Evolutionary conservation across 78 protist genomes (phyloP).

Genomic region (Bodo saltans): DNA sequence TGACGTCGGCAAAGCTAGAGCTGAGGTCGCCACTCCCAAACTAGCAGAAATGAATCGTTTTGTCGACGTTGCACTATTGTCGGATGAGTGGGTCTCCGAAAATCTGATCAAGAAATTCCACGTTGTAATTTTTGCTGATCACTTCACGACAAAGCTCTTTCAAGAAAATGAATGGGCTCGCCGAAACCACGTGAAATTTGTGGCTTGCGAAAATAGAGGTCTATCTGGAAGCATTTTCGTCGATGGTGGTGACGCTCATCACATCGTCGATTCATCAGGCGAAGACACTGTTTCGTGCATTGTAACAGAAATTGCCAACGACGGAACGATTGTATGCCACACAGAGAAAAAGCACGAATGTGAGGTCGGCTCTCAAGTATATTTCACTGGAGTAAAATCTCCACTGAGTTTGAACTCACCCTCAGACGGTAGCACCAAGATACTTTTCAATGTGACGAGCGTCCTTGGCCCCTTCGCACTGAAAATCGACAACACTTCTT

Average conservation of each 20-base stretch:
- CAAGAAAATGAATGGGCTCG: conserved; percentile 44
- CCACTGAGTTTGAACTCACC: neutral
- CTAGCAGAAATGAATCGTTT: conserved; percentile 33
- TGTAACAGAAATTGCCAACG: conserved; percentile 29
- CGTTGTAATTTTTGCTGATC: conserved; percentile 29
- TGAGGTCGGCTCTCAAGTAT: neutral
- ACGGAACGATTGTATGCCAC: neutral
- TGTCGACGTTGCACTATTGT: neutral
- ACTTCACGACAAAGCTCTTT: conserved; percentile 2
- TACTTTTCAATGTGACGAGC: neutral
- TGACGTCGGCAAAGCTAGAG: conserved; percentile 30
- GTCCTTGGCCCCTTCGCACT: conserved; percentile 9
- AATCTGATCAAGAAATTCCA: neutral
- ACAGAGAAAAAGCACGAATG: neutral
- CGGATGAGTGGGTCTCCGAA: neutral
- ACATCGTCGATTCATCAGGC: conserved; percentile 40
- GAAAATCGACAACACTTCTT: neutral
- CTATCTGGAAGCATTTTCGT: conserved; percentile 46
- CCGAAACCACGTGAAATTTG: conserved; percentile 27
- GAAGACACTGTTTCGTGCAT: conserved; percentile 34
- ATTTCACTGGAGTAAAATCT: conserved; percentile 3
- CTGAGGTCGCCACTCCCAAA: conserved; percentile 18
- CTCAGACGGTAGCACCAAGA: neutral
- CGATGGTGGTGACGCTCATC: conserved; percentile 52
- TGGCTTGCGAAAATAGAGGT: conserved; percentile 36